Evolutionary conservation across 1,284 basidiomycete genomes (phyloP).

Genomic region (Phellinidium pouzarii): DNA sequence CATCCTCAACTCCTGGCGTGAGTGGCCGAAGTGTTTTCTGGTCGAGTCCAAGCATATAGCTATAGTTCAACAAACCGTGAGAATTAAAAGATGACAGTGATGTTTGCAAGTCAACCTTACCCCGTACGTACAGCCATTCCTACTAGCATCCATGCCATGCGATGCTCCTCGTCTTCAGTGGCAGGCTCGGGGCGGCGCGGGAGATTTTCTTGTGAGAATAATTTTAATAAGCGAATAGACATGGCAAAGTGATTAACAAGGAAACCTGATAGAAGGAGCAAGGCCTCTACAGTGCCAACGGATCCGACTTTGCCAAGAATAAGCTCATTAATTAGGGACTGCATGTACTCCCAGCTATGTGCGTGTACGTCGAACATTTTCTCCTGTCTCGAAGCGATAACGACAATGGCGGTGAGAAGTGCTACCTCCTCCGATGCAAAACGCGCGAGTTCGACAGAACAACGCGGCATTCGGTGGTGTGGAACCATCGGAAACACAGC

Average conservation of each 20-base stretch:
- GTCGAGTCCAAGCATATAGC: conserved; percentile 29
- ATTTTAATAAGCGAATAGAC: neutral
- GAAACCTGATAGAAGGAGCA: conserved; percentile 31
- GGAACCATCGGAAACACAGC: conserved; percentile 37
- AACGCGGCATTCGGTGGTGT: conserved; percentile 30
- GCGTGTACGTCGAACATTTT: conserved; percentile 17
- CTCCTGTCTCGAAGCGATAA: conserved; percentile 31
- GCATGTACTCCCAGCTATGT: conserved; percentile 23
- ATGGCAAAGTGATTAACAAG: neutral
- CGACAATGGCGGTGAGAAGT: conserved; percentile 32
- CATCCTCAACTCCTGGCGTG: conserved; percentile 26
- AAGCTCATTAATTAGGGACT: conserved; percentile 28
- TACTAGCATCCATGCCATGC: conserved; percentile 33
- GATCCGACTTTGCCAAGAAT: conserved; percentile 29
- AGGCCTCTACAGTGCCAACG: conserved; percentile 35
- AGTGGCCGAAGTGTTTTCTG: conserved; percentile 28
- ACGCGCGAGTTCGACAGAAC: conserved; percentile 27
- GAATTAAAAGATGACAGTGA: neutral
- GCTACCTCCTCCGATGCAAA: conserved; percentile 33
- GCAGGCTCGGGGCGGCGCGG: conserved; percentile 15
- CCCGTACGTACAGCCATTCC: conserved; percentile 30
- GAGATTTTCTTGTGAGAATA: conserved; percentile 12
- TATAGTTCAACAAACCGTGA: neutral
- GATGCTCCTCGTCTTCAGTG: conserved; percentile 27
- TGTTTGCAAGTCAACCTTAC: neutral